Base-by-base conservation (phyloP, 1,284 basidiomycete genomes). In the Tausonia pullulans region DNA sequence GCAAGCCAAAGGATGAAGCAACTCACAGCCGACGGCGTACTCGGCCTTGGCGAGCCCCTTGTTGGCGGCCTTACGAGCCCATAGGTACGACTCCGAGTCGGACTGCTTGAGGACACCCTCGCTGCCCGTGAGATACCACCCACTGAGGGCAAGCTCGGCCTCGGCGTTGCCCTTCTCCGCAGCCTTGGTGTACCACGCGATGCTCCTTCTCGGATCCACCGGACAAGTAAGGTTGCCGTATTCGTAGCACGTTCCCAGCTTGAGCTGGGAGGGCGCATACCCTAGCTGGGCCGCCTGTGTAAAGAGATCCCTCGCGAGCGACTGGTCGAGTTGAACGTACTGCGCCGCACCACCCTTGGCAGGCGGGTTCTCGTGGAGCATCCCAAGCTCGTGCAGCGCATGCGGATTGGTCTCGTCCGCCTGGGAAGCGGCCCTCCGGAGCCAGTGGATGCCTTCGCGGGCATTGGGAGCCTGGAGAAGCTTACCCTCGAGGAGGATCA, bases 351-450 rank as follows among this genome's bases (percentile, higher is more conserved):
- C 50, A 27, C 27, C 27, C 27, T 27, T 44, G 60, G 71, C 69
- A 2, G 73, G 72, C 2, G 74, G 76, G 71, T 84, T 81, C 77
- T 98, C 95, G 76, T 98, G 86, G 64, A 98, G 79, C 69, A 94
- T 79, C 0, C 87, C 96, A n/a, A 98, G 83, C 77, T 98, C 95
- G 75, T 98, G 93, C 52, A 99, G 79, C 2, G 96, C 94, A 72
- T 99, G 96, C 1, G 96, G 96, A 73, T 98, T 98, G 71, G 98
- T 94, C 73, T 93, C 91, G 78, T 98, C 96, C 5, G 96, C 96
- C 77, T 99, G 95, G 69, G 91, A 87, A 1, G 93, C 95, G 0
- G 96, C 95, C 27, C 94, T 84, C 69, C 88, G 88, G 54, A 99
- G 81, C 96, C 96, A 99, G 58, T 87, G 87, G 67, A 96, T 85